Evolutionary conservation across 805 yeast genomes (phyloP).

Genomic region (Teunomyces stri): DNA sequence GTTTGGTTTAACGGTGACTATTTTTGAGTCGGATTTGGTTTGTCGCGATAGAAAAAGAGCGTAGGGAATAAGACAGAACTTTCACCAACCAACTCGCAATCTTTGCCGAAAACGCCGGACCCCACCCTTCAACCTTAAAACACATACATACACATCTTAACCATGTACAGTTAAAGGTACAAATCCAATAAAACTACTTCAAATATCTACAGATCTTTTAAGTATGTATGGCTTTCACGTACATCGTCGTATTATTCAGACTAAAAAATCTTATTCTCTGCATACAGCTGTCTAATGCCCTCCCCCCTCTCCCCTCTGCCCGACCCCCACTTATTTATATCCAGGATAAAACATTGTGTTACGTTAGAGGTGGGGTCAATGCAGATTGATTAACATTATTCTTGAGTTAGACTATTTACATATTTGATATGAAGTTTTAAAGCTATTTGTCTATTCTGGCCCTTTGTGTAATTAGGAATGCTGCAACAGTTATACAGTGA

Average conservation of each 20-base stretch:
- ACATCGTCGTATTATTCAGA: not conserved
- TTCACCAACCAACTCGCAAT: not conserved
- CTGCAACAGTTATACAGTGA: no score
- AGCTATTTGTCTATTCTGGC: no score
- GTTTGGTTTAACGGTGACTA: not conserved
- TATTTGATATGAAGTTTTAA: no score
- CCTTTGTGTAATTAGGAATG: no score
- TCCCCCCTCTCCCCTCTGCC: no score
- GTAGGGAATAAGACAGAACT: not conserved
- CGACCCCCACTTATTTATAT: no score
- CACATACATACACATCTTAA: not conserved
- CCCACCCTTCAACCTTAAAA: not conserved
- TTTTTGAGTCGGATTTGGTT: not conserved
- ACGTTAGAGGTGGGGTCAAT: no score
- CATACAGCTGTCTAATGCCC: not conserved
- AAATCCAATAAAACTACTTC: not conserved
- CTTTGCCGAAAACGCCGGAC: not conserved
- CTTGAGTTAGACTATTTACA: no score
- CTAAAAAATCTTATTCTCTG: not conserved
- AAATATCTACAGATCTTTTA: no score
- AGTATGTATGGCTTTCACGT: not conserved
- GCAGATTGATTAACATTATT: no score
- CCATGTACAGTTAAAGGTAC: not conserved
- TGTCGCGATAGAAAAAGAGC: not conserved
- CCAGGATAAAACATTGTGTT: no score